Percentiles rank a stretch among this genome's conserved stretches.
Conservation (phyloP, 176 grass and related monocot genomes). For the Oryza meridionalis region DNA sequence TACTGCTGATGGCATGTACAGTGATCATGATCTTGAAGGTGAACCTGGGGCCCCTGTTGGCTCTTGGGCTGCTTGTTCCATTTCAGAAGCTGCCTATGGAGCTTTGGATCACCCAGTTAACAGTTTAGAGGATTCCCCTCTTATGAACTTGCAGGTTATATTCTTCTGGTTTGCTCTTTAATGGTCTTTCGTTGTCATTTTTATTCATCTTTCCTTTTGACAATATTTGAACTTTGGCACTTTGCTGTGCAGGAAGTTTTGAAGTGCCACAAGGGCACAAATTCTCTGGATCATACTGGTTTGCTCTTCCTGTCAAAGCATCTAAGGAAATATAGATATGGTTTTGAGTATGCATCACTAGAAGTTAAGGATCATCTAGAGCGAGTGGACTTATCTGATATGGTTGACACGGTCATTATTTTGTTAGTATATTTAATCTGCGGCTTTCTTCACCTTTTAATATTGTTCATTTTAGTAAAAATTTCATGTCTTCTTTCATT, state of each 20-base stretch:
- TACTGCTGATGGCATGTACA: conserved; percentile 40
- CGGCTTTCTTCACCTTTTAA: conserved; percentile 38
- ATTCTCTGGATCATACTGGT: conserved; percentile 50
- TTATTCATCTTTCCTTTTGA: conserved; percentile 16
- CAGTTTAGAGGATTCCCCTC: conserved; percentile 73
- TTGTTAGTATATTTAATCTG: conserved; percentile 59
- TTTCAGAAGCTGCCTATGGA: conserved; percentile 98
- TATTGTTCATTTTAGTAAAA: conserved; percentile 33
- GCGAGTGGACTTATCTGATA: conserved; percentile 67
- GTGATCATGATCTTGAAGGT: conserved; percentile 29
- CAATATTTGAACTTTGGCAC: background rate
- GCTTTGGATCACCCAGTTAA: conserved; percentile 79
- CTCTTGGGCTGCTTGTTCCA: conserved; percentile 78
- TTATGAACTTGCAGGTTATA: conserved; percentile 82
- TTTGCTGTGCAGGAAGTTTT: conserved; percentile 73
- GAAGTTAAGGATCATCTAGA: conserved; percentile 88
- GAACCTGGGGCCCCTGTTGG: conserved; percentile 79
- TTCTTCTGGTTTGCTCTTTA: conserved; percentile 28
- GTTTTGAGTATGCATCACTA: conserved; percentile 81
- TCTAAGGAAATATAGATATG: conserved; percentile 78
- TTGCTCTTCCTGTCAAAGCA: conserved; percentile 71
- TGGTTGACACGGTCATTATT: conserved; percentile 77
- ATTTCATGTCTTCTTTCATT: conserved; percentile 26
- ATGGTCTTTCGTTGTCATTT: conserved; percentile 5
- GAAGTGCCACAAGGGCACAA: conserved; percentile 69